Conservation (phyloP, 192 early-diverging fungal species). For the Powellomyces hirtus region DNA sequence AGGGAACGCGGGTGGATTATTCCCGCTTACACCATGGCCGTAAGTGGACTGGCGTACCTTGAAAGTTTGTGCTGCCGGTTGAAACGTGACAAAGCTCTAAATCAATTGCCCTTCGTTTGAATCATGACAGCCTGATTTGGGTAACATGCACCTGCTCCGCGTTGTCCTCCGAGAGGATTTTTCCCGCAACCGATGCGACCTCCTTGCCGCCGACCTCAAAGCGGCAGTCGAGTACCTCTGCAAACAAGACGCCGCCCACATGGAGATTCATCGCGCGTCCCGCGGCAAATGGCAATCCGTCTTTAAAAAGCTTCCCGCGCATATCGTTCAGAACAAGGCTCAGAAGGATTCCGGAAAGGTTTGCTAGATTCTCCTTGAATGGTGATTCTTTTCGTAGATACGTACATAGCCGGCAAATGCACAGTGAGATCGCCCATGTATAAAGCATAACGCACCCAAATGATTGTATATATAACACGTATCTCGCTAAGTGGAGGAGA, state of each 20-base stretch:
- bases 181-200: conserved; percentile 16
- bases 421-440: too few species aligned
- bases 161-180: conserved; percentile 23
- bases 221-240: conserved; percentile 6
- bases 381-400: too few species aligned
- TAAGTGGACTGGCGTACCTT: not conserved
- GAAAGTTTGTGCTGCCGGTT: not conserved
- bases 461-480: too few species aligned
- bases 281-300: conserved; percentile 2
- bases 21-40: conserved; percentile 26
- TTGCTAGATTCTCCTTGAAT: conserved; percentile 12
- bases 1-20: conserved; percentile 20
- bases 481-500: too few species aligned
- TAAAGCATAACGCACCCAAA: too few species aligned
- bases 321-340: not conserved
- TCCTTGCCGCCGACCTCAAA: conserved; percentile 14
- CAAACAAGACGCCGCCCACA: conserved; percentile 4
- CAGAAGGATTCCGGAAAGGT: conserved; percentile 2
- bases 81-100: too few species aligned
- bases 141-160: conserved; percentile 21
- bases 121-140: not conserved
- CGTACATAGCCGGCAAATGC: too few species aligned
- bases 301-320: conserved; percentile 8
- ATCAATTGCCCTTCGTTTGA: not conserved
- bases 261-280: not conserved